A percentile compares a stretch with the other conserved stretches of the same genome.
Evolutionary conservation across 805 yeast genomes (phyloP).

Genomic region (Pichia manshurica): DNA sequence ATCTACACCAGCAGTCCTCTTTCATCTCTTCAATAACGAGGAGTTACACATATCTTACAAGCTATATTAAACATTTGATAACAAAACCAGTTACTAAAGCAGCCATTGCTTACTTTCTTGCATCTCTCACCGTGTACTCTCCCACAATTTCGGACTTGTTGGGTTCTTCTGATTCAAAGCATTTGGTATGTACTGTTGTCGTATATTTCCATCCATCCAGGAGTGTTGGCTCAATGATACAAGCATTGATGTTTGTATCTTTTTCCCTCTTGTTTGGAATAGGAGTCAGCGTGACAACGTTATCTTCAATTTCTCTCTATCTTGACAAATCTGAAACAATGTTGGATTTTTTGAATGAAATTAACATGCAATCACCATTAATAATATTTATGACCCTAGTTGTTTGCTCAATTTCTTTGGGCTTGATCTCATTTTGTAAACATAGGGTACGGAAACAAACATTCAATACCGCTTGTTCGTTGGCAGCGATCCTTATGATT

Average conservation of each 20-base stretch:
- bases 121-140: slow-evolving; percentile 67
- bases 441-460: slow-evolving; percentile 60
- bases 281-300: slow-evolving; percentile 9
- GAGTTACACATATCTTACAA: not conserved
- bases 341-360: not conserved
- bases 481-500: slow-evolving; percentile 66
- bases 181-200: slow-evolving; percentile 74
- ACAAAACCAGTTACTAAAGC: slow-evolving; percentile 42
- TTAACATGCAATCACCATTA: not conserved
- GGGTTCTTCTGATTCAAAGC: slow-evolving; percentile 70
- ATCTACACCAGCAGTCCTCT: no score
- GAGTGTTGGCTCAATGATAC: slow-evolving; percentile 75
- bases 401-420: slow-evolving; percentile 49
- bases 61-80: not conserved
- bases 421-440: slow-evolving; percentile 63
- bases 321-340: not conserved
- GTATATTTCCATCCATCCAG: slow-evolving; percentile 83
- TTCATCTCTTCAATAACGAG: no score
- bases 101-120: slow-evolving; percentile 66
- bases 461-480: slow-evolving; percentile 75
- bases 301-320: slow-evolving; percentile 3
- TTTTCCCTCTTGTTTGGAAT: slow-evolving; percentile 44
- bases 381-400: slow-evolving; percentile 7
- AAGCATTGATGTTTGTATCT: slow-evolving; percentile 58
- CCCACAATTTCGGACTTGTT: slow-evolving; percentile 42